A percentile compares a stretch with the other conserved stretches of the same genome.
These are phyloP conservation scores for Conidiobolus incongruus DNA, from an alignment of 371 early-diverging fungal species.

Conservation along the genomic window DNA sequence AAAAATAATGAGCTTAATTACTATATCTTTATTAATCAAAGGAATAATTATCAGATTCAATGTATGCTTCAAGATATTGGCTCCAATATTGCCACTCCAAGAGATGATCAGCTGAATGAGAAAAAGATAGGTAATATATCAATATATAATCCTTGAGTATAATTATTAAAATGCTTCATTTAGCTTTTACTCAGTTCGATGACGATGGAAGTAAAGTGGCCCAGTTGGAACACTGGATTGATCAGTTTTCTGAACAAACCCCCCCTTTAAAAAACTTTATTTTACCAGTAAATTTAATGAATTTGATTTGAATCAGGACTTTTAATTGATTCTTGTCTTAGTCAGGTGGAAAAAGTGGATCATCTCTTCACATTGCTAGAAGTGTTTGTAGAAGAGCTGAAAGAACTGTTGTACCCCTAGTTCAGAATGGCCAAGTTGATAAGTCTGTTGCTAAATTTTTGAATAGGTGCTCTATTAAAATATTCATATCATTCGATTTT, in stretches of 20 bases:
- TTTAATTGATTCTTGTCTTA: conserved; percentile 4
- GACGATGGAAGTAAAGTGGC: conserved; percentile 22
- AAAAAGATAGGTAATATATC: conserved; percentile 14
- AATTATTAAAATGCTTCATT: conserved; percentile 1
- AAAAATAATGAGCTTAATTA: not conserved
- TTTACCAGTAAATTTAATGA: conserved; percentile 30
- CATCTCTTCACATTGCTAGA: conserved; percentile 33
- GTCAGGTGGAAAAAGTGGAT: conserved; percentile 41
- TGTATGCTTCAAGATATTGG: conserved; percentile 75
- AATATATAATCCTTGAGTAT: conserved; percentile 1
- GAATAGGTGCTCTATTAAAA: conserved; percentile 25
- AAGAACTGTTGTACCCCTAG: conserved; percentile 52
- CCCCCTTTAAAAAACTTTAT: conserved; percentile 70
- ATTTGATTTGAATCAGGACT: not conserved
- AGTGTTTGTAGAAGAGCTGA: conserved; percentile 74
- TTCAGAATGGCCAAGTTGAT: conserved; percentile 30
- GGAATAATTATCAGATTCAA: conserved; percentile 36
- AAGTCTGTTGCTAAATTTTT: conserved; percentile 36
- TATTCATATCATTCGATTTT: not conserved
- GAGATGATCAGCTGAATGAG: conserved; percentile 22
- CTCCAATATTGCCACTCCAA: conserved; percentile 78
- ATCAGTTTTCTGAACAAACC: conserved; percentile 38
- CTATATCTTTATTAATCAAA: not conserved
- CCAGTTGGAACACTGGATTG: conserved; percentile 72
- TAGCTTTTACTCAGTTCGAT: conserved; percentile 57